A percentile compares a stretch with the other conserved stretches of the same genome.
Evolutionary conservation across 2,329 filamentous ascomycete genomes (phyloP).

Genomic region (Xylariales sp.): DNA sequence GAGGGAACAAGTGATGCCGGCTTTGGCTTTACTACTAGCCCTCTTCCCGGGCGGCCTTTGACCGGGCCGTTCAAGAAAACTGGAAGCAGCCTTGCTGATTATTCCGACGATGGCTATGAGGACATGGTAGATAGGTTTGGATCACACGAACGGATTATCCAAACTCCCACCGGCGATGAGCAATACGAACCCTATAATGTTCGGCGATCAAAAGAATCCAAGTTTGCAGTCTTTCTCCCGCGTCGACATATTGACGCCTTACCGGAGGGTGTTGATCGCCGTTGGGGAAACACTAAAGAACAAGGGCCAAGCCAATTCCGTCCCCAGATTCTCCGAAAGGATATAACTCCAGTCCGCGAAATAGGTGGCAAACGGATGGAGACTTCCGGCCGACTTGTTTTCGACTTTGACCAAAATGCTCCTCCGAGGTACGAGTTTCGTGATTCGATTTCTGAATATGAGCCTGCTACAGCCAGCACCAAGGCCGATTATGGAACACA

Average conservation of each 20-base stretch:
- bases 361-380: slow-evolving; percentile 25
- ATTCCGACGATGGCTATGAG: slow-evolving; percentile 52
- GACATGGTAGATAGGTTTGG: slow-evolving; percentile 27
- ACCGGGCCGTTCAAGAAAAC: slow-evolving; percentile 39
- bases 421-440: slow-evolving; percentile 48
- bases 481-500: slow-evolving; percentile 32
- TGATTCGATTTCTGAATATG: slow-evolving; percentile 47
- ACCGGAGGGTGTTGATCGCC: slow-evolving; percentile 37
- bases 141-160: slow-evolving; percentile 41
- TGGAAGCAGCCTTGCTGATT: slow-evolving; percentile 60
- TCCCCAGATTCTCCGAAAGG: slow-evolving; percentile 28
- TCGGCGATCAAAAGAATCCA: slow-evolving; percentile 36
- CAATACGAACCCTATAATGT: slow-evolving; percentile 32
- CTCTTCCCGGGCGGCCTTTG: background rate
- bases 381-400: slow-evolving; percentile 35
- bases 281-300: slow-evolving; percentile 25
- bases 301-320: slow-evolving; percentile 13
- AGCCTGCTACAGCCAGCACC: slow-evolving; percentile 31
- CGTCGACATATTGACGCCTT: slow-evolving; percentile 31
- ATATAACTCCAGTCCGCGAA: slow-evolving; percentile 39
- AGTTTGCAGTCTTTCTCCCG: slow-evolving; percentile 35
- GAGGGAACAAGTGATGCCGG: slow-evolving; percentile 50
- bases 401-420: slow-evolving; percentile 35
- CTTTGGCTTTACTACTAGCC: slow-evolving; percentile 29
- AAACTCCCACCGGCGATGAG: slow-evolving; percentile 29